Percentiles rank a stretch among this genome's conserved stretches.
Evolutionary conservation across 192 early-diverging fungal species (phyloP).

Genomic region (Allomyces javanicus): DNA sequence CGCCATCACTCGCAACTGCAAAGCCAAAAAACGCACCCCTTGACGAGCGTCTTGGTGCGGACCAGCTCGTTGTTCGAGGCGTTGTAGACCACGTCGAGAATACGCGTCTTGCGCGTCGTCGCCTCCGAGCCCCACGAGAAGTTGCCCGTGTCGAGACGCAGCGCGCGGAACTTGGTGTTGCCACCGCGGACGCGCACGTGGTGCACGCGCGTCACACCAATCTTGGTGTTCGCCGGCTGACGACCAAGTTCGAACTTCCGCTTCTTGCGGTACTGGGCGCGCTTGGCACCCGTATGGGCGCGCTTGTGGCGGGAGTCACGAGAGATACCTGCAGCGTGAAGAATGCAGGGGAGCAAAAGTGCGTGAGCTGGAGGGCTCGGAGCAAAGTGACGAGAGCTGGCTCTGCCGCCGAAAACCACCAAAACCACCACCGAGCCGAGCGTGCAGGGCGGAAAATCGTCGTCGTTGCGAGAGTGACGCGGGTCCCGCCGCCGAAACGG

Average conservation of each 20-base stretch:
- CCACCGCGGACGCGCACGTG: constrained; percentile 92
- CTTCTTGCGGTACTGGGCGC: constrained; percentile 99
- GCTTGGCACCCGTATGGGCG: constrained; percentile 90
- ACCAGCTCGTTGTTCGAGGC: constrained; percentile 99
- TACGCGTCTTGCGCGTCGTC: constrained; percentile 88
- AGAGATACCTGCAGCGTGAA: constrained; percentile 80
- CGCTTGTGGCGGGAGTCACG: constrained; percentile 99
- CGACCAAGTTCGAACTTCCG: constrained; percentile 99
- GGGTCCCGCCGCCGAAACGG: too few species aligned
- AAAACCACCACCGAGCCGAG: neutral
- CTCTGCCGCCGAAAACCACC: neutral
- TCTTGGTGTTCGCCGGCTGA: constrained; percentile 93
- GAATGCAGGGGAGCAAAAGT: neutral
- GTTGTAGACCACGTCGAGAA: constrained; percentile 91
- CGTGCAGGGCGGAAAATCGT: neutral
- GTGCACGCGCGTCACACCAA: constrained; percentile 92
- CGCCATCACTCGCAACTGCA: too few species aligned
- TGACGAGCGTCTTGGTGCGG: constrained; percentile 97
- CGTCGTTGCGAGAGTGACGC: too few species aligned
- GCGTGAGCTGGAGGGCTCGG: neutral
- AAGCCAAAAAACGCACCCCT: constrained; percentile 44
- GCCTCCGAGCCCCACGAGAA: constrained; percentile 96
- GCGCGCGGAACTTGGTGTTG: constrained; percentile 94
- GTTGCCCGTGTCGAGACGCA: constrained; percentile 90
- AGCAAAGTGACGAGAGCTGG: neutral